A percentile compares a stretch with the other conserved stretches of the same genome.
phyloP scores from a whole-genome alignment of 75 land plant genomes.

The Chamaecyparis obtusa region DNA sequence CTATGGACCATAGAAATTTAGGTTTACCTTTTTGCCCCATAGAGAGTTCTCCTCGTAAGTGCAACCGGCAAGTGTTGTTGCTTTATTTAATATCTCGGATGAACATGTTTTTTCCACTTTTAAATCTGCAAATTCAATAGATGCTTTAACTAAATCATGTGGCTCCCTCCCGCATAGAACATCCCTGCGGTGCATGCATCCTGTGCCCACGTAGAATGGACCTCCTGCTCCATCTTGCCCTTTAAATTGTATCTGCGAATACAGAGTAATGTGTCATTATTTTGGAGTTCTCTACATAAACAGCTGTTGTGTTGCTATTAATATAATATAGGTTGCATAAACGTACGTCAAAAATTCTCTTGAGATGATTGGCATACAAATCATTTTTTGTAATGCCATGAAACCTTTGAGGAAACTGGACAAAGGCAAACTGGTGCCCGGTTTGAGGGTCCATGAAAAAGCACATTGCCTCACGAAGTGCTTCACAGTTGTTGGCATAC shows the following conservation, averaged over 20 bases:
- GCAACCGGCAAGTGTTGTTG: neutral
- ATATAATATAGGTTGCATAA: no score
- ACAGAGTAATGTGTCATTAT: no score
- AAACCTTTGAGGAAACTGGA: slow-evolving; percentile 56
- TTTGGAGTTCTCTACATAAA: no score
- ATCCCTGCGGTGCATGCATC: slow-evolving; percentile 29
- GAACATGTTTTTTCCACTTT: neutral
- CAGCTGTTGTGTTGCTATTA: no score
- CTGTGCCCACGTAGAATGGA: slow-evolving; percentile 21
- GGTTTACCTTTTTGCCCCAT: slow-evolving; percentile 7
- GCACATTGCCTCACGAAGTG: slow-evolving; percentile 42
- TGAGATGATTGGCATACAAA: slow-evolving; percentile 23
- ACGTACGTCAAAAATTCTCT: slow-evolving; percentile 22
- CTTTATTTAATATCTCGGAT: neutral
- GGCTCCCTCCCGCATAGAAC: slow-evolving; percentile 7
- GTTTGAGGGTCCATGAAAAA: slow-evolving; percentile 42
- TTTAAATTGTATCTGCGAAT: slow-evolving; percentile 4
- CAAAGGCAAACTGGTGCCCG: slow-evolving; percentile 43
- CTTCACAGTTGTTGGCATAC: slow-evolving; percentile 43
- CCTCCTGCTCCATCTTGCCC: slow-evolving; percentile 11
- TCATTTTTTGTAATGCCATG: slow-evolving; percentile 46
- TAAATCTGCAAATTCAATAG: neutral
- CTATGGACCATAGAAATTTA: no score
- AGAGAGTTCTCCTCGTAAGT: neutral
- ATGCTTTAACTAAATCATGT: neutral